phyloP scores from a whole-genome alignment of 495 filamentous ascomycete species.

The Platismatia glauca region DNA sequence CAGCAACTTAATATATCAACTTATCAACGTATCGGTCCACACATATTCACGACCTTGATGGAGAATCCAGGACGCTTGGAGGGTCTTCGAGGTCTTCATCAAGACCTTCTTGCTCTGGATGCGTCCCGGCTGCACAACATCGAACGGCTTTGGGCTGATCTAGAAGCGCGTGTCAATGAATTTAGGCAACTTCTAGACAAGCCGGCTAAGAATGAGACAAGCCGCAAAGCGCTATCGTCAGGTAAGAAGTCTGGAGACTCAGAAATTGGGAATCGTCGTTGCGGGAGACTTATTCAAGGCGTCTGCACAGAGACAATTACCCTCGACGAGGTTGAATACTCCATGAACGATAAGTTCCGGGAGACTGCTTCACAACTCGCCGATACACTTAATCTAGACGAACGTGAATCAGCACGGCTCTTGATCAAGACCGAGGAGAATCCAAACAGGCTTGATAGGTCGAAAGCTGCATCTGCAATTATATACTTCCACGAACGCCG shows the following conservation, averaged over 20 bases:
- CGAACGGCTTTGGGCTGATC: slow-evolving; percentile 53
- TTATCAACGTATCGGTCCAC: neutral
- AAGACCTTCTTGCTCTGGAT: slow-evolving; percentile 62
- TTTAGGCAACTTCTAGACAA: slow-evolving; percentile 75
- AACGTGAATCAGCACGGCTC: slow-evolving; percentile 68
- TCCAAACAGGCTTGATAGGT: slow-evolving; percentile 53
- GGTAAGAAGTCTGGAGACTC: slow-evolving; percentile 28
- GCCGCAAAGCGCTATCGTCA: slow-evolving; percentile 50
- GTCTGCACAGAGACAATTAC: slow-evolving; percentile 54
- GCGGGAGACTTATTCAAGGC: neutral
- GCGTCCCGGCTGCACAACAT: slow-evolving; percentile 52
- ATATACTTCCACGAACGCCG: slow-evolving; percentile 78
- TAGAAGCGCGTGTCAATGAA: slow-evolving; percentile 59
- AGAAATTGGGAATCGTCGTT: too few species aligned
- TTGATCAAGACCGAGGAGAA: slow-evolving; percentile 61
- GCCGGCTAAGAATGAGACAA: slow-evolving; percentile 57
- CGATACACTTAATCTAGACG: slow-evolving; percentile 82
- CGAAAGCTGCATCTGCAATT: slow-evolving; percentile 61
- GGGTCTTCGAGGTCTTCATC: slow-evolving; percentile 65
- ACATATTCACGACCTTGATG: slow-evolving; percentile 39
- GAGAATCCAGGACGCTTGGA: slow-evolving; percentile 54
- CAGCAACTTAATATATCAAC: too few species aligned
- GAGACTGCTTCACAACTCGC: slow-evolving; percentile 68
- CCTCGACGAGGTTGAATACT: slow-evolving; percentile 61
- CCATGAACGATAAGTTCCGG: slow-evolving; percentile 80